Conservation (phyloP, 1,139 yeast species). For the Pichia sp. region DNA sequence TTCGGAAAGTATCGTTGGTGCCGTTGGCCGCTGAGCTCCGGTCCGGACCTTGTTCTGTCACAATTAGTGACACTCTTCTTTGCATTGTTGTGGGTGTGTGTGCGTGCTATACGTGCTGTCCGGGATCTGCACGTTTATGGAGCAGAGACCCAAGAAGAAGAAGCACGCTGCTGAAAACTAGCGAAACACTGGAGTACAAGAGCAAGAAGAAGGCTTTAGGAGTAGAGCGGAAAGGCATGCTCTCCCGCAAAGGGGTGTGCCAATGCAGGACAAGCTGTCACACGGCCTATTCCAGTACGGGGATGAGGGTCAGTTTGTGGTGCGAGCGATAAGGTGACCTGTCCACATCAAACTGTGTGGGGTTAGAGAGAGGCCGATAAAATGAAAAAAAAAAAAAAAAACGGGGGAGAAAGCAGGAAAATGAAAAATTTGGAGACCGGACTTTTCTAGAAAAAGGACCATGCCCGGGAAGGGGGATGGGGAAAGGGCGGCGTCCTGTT, state of each 20-base stretch:
- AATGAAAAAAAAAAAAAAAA: too few species aligned
- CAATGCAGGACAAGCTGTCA: not conserved
- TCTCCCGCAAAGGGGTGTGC: not conserved
- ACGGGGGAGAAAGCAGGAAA: too few species aligned
- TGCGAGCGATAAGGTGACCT: not conserved
- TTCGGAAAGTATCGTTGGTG: not conserved
- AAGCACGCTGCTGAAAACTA: too few species aligned
- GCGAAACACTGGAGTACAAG: too few species aligned
- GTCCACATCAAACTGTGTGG: not conserved
- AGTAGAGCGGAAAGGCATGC: not conserved
- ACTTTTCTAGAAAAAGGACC: too few species aligned
- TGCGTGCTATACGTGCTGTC: too few species aligned
- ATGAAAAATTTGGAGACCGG: too few species aligned
- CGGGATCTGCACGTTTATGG: too few species aligned
- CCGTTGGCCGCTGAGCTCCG: not conserved
- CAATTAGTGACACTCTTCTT: slow-evolving; percentile 14
- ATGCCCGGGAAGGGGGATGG: too few species aligned
- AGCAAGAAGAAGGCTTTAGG: not conserved
- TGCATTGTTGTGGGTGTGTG: slow-evolving; percentile 1
- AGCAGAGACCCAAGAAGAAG: too few species aligned
- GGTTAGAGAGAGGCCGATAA: not conserved
- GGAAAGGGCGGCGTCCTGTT: too few species aligned
- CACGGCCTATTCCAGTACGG: not conserved
- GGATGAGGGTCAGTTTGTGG: too few species aligned
- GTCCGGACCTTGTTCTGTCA: slow-evolving; percentile 5